These are phyloP conservation scores for Endothia cerciana DNA, from an alignment of 2,329 filamentous ascomycete species.

Conservation along the genomic window DNA sequence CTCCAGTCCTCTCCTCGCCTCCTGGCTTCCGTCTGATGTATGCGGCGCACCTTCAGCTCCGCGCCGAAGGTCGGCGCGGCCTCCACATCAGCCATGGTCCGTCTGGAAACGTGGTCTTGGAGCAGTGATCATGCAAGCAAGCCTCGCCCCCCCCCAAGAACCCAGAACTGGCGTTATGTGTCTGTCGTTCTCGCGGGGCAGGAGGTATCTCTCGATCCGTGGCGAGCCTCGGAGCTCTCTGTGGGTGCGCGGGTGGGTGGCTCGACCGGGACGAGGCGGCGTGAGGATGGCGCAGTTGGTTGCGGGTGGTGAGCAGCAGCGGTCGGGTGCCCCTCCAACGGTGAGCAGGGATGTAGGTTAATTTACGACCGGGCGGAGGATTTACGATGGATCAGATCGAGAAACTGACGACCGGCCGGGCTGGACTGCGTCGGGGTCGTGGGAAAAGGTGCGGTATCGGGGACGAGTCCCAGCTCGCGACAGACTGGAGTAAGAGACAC, in stretches of 20 bases:
- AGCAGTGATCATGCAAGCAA: constrained; percentile 27
- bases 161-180: no score
- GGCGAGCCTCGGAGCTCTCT: constrained; percentile 16
- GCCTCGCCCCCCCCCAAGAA: no score
- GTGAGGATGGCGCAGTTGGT: constrained; percentile 11
- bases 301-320: neutral
- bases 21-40: neutral
- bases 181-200: no score
- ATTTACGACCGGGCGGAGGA: constrained; percentile 16
- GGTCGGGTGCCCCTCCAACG: constrained; percentile 23
- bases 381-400: neutral
- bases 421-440: neutral
- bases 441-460: neutral
- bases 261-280: neutral
- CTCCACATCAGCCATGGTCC: constrained; percentile 79
- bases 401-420: neutral
- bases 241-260: neutral
- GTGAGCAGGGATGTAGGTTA: constrained; percentile 13
- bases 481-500: neutral
- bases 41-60: constrained; percentile 78
- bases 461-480: neutral
- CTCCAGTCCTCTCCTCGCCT: neutral
- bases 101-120: constrained; percentile 29
- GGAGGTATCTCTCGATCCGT: neutral
- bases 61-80: constrained; percentile 85